A percentile compares a stretch with the other conserved stretches of the same genome.
Conservation (phyloP, 176 grass and related monocot species). For the Oryza officinalis region DNA sequence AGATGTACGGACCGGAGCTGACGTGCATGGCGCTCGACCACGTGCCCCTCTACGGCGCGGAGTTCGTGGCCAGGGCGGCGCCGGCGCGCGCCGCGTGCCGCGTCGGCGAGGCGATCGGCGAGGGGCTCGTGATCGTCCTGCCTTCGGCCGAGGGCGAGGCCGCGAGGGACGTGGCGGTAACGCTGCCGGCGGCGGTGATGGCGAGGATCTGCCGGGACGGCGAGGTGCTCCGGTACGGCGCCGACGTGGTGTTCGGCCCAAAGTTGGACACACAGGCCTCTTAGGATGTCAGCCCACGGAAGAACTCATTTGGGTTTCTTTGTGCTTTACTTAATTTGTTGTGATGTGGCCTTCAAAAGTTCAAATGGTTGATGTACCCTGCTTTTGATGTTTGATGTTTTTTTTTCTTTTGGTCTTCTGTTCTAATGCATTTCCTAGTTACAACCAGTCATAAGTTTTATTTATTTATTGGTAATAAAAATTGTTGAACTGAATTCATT, state of each 20-base stretch:
- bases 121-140: constrained; percentile 67
- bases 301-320: no score
- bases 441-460: neutral
- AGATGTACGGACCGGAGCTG: constrained; percentile 91
- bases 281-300: neutral
- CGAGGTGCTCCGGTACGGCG: constrained; percentile 56
- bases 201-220: constrained; percentile 56
- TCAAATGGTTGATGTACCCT: neutral
- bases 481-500: no score
- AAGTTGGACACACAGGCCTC: constrained; percentile 13
- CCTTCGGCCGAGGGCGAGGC: constrained; percentile 42
- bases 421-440: neutral
- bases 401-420: neutral
- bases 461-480: neutral
- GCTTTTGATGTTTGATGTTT: neutral
- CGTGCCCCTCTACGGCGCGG: constrained; percentile 52
- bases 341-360: neutral
- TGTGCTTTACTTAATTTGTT: neutral
- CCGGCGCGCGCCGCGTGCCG: constrained; percentile 57
- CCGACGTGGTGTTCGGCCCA: constrained; percentile 45
- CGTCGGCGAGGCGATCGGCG: constrained; percentile 46
- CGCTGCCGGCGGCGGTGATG: constrained; percentile 51
- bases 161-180: constrained; percentile 70
- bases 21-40: constrained; percentile 76
- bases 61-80: constrained; percentile 43